A percentile compares a stretch with the other conserved stretches of the same genome.
These are phyloP conservation scores for Penicillium olsonii DNA, from an alignment of 2,329 filamentous ascomycete species.

Conservation along the genomic window DNA sequence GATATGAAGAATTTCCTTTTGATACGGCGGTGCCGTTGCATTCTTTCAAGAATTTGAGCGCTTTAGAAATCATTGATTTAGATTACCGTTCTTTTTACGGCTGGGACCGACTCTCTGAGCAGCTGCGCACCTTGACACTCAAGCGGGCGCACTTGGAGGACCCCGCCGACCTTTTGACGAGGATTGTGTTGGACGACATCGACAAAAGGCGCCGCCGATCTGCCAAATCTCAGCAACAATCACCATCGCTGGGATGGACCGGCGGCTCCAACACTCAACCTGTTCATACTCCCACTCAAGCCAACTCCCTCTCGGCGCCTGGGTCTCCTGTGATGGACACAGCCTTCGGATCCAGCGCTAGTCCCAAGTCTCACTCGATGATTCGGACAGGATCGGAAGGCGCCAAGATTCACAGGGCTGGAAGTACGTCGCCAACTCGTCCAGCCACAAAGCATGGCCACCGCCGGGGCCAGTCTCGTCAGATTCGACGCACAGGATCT, in stretches of 20 bases:
- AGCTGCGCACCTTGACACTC: conserved; percentile 83
- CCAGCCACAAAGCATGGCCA: conserved; percentile 72
- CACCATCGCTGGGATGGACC: conserved; percentile 71
- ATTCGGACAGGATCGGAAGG: conserved; percentile 61
- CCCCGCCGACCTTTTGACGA: conserved; percentile 82
- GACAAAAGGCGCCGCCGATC: conserved; percentile 86
- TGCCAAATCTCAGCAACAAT: conserved; percentile 80
- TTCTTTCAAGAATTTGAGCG: conserved; percentile 94
- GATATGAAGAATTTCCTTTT: conserved; percentile 97
- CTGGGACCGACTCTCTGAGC: conserved; percentile 92
- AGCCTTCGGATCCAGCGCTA: conserved; percentile 50
- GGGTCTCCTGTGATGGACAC: conserved; percentile 60
- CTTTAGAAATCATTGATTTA: conserved; percentile 89
- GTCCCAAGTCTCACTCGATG: conserved; percentile 49
- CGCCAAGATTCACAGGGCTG: conserved; percentile 50
- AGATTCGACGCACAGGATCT: conserved; percentile 82
- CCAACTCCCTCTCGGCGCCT: conserved; percentile 65
- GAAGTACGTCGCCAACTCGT: conserved; percentile 80
- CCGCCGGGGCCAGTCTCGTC: conserved; percentile 66
- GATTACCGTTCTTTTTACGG: conserved; percentile 97
- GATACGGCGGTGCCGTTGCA: conserved; percentile 96
- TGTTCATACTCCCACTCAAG: conserved; percentile 65
- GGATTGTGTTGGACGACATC: conserved; percentile 95
- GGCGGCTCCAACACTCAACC: conserved; percentile 59
- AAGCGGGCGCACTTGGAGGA: conserved; percentile 88